Evolutionary conservation across 805 yeast genomes (phyloP).

Genomic region (Ogataea ganodermae): DNA sequence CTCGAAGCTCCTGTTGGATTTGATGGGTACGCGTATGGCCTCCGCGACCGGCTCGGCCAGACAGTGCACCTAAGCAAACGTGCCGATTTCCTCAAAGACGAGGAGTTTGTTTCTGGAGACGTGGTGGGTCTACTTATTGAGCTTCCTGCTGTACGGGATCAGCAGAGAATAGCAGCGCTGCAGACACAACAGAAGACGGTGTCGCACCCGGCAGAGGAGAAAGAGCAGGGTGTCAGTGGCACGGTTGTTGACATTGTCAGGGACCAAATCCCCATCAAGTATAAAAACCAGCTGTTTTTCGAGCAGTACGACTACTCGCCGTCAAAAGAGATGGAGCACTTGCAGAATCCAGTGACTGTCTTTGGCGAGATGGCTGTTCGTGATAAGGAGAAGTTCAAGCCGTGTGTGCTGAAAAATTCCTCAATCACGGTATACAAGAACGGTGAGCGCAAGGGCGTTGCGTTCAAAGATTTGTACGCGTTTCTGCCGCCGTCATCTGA

Average conservation of each 20-base stretch:
- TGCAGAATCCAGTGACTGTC: slow-evolving; percentile 69
- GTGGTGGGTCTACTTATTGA: slow-evolving; percentile 74
- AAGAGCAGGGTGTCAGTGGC: not conserved
- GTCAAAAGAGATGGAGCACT: slow-evolving; percentile 70
- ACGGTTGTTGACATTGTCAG: slow-evolving; percentile 51
- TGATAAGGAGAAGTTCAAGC: slow-evolving; percentile 47
- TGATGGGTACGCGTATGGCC: slow-evolving; percentile 91
- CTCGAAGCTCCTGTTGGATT: slow-evolving; percentile 95
- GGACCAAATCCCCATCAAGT: slow-evolving; percentile 86
- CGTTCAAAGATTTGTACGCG: slow-evolving; percentile 67
- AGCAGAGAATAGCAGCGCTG: slow-evolving; percentile 41
- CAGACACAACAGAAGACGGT: slow-evolving; percentile 36
- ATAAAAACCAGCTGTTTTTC: slow-evolving; percentile 72
- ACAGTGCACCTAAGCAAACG: slow-evolving; percentile 77
- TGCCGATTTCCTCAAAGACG: slow-evolving; percentile 47
- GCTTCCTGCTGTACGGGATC: slow-evolving; percentile 58
- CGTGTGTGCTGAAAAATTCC: slow-evolving; percentile 57
- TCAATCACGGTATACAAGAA: slow-evolving; percentile 72
- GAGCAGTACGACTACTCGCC: slow-evolving; percentile 82
- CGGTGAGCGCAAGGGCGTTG: slow-evolving; percentile 66
- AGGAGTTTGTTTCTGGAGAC: slow-evolving; percentile 70
- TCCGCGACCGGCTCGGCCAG: slow-evolving; percentile 78
- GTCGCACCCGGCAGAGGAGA: slow-evolving; percentile 22
- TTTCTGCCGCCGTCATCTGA: slow-evolving; percentile 80
- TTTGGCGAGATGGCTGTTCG: slow-evolving; percentile 68